phyloP scores from a whole-genome alignment of 2,329 filamentous ascomycete species.

The Incumbomyces lentus region DNA sequence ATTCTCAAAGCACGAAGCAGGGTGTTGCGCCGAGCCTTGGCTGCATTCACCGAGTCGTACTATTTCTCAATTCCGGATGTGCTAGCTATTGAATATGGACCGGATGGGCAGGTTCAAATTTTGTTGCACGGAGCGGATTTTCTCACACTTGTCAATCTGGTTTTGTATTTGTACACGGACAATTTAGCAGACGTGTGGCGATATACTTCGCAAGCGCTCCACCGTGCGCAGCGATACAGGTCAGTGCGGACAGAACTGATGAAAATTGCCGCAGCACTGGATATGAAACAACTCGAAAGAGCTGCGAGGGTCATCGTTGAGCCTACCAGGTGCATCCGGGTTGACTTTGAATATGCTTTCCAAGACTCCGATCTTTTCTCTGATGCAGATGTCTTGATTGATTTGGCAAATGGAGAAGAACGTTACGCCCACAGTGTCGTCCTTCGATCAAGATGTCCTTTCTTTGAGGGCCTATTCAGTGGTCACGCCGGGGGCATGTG shows the following conservation, averaged over 20 bases:
- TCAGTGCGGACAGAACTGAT: conserved; percentile 78
- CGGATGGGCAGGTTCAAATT: conserved; percentile 46
- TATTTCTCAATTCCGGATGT: conserved; percentile 50
- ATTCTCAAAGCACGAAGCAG: conserved; percentile 65
- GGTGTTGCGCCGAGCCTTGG: conserved; percentile 53
- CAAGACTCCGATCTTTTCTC: conserved; percentile 61
- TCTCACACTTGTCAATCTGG: conserved; percentile 66
- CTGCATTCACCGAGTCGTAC: conserved; percentile 46
- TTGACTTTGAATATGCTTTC: conserved; percentile 62
- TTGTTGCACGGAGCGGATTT: conserved; percentile 64
- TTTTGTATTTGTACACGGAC: conserved; percentile 74
- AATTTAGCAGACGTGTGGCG: conserved; percentile 77
- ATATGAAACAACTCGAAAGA: conserved; percentile 61
- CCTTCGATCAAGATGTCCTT: conserved; percentile 74
- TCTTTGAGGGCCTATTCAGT: conserved; percentile 81
- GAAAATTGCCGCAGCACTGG: conserved; percentile 64
- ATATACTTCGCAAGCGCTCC: conserved; percentile 54
- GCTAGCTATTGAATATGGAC: conserved; percentile 45
- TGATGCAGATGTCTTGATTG: conserved; percentile 67
- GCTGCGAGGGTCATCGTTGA: conserved; percentile 65
- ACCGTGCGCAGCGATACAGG: conserved; percentile 62
- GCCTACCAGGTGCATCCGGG: conserved; percentile 52
- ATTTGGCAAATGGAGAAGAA: conserved; percentile 62
- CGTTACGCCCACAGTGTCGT: conserved; percentile 66
- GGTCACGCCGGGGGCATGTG: conserved; percentile 79